Evolutionary conservation across 2,329 filamentous ascomycete genomes (phyloP), one percentile per base, ranked within the genome.

Genomic region (Fusarium drepaniforme): DNA sequence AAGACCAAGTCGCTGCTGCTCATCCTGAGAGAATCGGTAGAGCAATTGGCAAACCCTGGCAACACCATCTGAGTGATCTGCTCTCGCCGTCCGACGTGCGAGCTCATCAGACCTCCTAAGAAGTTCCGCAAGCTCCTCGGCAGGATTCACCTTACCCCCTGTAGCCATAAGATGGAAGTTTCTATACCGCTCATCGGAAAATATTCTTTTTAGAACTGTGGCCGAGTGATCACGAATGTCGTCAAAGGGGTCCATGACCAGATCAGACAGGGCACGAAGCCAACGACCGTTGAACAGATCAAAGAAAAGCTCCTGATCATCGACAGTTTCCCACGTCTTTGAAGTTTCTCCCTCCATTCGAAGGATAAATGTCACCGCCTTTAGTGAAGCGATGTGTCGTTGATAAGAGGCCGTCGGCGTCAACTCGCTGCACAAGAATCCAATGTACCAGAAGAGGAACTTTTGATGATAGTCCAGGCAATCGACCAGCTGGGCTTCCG

Each of bases 41-140:
- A 95, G 82, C 18, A 97, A 84, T 46, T 93, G 91, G 71, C 93
- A 93, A 4, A 93, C 87, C 64, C 94, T 91, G 38, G 96, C 96
- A 58, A 97, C 92, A 12, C 96, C 96, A 83, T 99, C 96, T 2
- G 96, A 95, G 81, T 98, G 94, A 80, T 98, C 96, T 15, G 95
- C 96, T 71, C 97, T 90, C 25, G 94, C 94, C 6, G 95, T 97
- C 30, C 85, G 86, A 25, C 91, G 87, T 68, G 94, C 92, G 38
- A 90, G 85, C 5, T 83, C 82, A 67, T 92, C 89, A 1, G 91
- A 90, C 64, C 86, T 86, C 2, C 72, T 77, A 44, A 90, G 85
- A 65, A 92, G 89, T 18, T 84, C 82, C 5, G 72, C 74, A 33
- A 92, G 81, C 12, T 88, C 76, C 59, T 75, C 70, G 2, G 77